Percentiles rank a stretch among this genome's conserved stretches.
phyloP scores from a whole-genome alignment of 805 yeast species.

The Pichia cabralensis region DNA sequence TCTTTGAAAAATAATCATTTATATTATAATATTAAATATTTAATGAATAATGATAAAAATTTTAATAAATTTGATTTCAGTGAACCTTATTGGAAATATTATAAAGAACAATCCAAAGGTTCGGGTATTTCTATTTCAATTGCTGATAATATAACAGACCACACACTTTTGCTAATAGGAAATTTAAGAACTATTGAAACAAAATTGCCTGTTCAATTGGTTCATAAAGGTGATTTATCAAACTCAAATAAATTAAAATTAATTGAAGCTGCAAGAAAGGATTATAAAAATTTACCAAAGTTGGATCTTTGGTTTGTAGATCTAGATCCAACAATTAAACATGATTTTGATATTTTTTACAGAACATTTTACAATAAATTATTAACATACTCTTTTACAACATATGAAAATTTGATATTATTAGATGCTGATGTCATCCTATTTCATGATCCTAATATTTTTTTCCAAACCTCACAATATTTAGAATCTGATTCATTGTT shows the following conservation, averaged over 20 bases:
- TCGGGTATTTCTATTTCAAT: conserved; percentile 45
- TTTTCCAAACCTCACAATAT: conserved; percentile 28
- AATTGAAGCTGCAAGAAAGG: too few relatives aligned
- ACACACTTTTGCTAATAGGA: conserved; percentile 34
- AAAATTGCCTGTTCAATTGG: conserved; percentile 35
- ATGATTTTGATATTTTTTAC: conserved; percentile 16
- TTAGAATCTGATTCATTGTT: conserved; percentile 30
- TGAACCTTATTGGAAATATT: conserved; percentile 14
- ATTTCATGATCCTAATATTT: conserved; percentile 26
- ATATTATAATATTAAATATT: too few relatives aligned
- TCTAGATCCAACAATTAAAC: too few relatives aligned
- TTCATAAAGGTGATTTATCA: conserved; percentile 33
- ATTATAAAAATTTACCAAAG: too few relatives aligned
- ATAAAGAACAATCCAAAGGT: conserved; percentile 25
- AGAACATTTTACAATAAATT: conserved; percentile 30
- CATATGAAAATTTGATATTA: conserved; percentile 41
- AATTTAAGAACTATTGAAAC: conserved; percentile 40
- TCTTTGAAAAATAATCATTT: too few relatives aligned
- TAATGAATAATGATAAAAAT: too few relatives aligned
- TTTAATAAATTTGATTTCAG: too few relatives aligned
- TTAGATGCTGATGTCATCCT: conserved; percentile 40
- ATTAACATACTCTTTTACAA: conserved; percentile 47
- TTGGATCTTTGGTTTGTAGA: too few relatives aligned
- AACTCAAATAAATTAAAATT: conserved; percentile 23
- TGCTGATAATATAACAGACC: conserved; percentile 33